Evolutionary conservation across 345 rosid species (phyloP).

Genomic region (Brassica cretica): DNA sequence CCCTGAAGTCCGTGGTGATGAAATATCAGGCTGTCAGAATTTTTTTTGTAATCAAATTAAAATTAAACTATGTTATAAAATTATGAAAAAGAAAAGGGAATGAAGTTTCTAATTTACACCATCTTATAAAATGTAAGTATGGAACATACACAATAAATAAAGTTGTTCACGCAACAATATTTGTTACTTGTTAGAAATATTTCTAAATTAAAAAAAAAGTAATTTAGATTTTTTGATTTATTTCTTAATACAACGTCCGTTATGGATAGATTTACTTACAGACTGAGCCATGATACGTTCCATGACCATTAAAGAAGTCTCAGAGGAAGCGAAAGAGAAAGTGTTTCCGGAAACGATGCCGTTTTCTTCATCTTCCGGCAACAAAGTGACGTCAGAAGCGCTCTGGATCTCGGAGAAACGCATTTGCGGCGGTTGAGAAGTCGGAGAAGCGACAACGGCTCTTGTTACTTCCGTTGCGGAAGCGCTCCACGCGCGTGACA

Average conservation of each 20-base stretch:
- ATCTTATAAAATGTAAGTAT: not conserved
- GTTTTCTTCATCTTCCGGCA: constrained; percentile 64
- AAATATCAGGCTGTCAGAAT: constrained; percentile 35
- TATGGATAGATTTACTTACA: constrained; percentile 48
- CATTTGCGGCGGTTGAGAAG: constrained; percentile 42
- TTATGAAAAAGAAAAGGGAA: not conserved
- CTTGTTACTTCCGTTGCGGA: constrained; percentile 80
- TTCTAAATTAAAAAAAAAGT: not conserved
- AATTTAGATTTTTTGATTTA: not conserved
- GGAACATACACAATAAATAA: not conserved
- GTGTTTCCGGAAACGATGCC: constrained; percentile 72
- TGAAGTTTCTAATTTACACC: not conserved
- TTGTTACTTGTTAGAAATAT: not conserved
- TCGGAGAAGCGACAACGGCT: constrained; percentile 58
- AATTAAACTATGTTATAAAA: not conserved
- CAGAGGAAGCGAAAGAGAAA: constrained; percentile 92
- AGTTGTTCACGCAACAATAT: constrained; percentile 9
- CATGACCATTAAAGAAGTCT: constrained; percentile 94
- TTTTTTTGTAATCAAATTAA: no score
- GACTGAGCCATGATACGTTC: constrained; percentile 99
- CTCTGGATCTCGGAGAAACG: constrained; percentile 46
- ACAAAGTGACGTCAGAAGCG: constrained; percentile 35
- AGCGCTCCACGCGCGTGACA: constrained; percentile 92
- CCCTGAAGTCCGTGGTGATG: constrained; percentile 86
- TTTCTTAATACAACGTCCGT: not conserved